These are phyloP conservation scores for Diutina sp. DNA, from an alignment of 1,139 yeast species.

Conservation along the genomic window DNA sequence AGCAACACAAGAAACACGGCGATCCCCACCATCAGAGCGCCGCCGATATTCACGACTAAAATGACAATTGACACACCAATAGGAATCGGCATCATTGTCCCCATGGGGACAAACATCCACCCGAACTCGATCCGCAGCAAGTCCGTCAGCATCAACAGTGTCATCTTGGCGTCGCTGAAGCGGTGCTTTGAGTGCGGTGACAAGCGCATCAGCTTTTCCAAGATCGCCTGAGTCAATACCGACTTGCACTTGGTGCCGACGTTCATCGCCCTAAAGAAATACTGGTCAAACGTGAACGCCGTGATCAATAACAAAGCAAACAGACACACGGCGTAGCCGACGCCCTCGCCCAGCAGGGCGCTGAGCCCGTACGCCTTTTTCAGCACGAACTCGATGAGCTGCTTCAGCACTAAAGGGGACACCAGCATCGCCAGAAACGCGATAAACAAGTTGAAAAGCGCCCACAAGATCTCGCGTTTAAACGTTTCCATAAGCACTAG, in stretches of 20 bases:
- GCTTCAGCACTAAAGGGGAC: conserved; percentile 32
- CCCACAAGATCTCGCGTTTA: not conserved
- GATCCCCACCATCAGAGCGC: conserved; percentile 4
- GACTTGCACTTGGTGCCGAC: conserved; percentile 4
- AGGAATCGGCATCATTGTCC: conserved; percentile 3
- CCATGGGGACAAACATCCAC: conserved; percentile 3
- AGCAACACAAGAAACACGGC: conserved; percentile 4
- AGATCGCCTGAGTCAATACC: conserved; percentile 3
- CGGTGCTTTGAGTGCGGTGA: conserved; percentile 2
- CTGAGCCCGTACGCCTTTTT: conserved; percentile 15
- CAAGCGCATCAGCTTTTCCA: conserved; percentile 5
- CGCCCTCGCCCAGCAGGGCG: conserved; percentile 30
- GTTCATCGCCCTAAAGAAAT: conserved; percentile 3
- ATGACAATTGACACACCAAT: conserved; percentile 5
- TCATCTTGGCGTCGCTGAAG: conserved; percentile 4
- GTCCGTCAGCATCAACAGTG: conserved; percentile 5
- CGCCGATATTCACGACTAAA: conserved; percentile 4
- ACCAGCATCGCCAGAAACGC: not conserved
- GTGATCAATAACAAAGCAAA: conserved; percentile 11
- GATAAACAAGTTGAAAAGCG: not conserved
- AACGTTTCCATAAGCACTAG: not conserved
- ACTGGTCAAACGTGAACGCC: conserved; percentile 12
- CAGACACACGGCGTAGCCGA: conserved; percentile 38
- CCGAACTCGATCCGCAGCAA: conserved; percentile 5
- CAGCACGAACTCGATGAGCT: conserved; percentile 38